A percentile compares a stretch with the other conserved stretches of the same genome.
These are phyloP conservation scores for Russula sp. DNA, from an alignment of 768 basidiomycete genomes.

Conservation along the genomic window DNA sequence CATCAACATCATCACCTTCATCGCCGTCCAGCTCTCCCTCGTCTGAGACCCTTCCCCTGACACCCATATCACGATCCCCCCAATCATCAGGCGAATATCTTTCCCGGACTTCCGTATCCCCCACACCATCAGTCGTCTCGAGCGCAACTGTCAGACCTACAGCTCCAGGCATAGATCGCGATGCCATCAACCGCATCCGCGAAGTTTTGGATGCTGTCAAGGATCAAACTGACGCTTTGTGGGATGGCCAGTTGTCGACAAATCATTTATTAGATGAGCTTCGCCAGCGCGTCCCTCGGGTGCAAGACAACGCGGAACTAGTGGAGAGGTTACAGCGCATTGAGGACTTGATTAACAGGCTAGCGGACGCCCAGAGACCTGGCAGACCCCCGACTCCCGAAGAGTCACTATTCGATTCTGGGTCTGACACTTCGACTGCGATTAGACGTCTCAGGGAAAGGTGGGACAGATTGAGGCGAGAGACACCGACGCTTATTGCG, in stretches of 20 bases:
- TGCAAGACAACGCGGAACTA: constrained; percentile 33
- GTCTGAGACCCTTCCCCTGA: constrained; percentile 8
- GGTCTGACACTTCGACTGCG: constrained; percentile 28
- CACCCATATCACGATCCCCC: constrained; percentile 19
- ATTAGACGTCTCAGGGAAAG: constrained; percentile 29
- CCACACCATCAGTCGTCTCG: constrained; percentile 31
- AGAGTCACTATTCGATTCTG: constrained; percentile 30
- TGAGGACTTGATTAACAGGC: constrained; percentile 19
- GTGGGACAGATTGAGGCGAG: constrained; percentile 28
- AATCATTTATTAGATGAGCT: constrained; percentile 60
- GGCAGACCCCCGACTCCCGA: constrained; percentile 25
- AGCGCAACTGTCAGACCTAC: constrained; percentile 34
- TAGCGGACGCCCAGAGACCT: constrained; percentile 17
- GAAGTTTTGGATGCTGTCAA: constrained; percentile 53
- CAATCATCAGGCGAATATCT: constrained; percentile 32
- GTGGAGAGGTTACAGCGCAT: constrained; percentile 19
- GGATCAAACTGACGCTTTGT: constrained; percentile 52
- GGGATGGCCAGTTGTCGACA: constrained; percentile 56
- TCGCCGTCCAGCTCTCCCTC: constrained; percentile 26
- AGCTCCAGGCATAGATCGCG: constrained; percentile 29
- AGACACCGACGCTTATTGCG: constrained; percentile 37
- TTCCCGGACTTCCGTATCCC: constrained; percentile 37
- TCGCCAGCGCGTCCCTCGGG: constrained; percentile 39
- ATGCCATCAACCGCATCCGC: constrained; percentile 42
- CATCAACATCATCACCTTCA: constrained; percentile 34